Evolutionary conservation across 768 basidiomycete genomes (phyloP).

Genomic region (Suillus paluster): DNA sequence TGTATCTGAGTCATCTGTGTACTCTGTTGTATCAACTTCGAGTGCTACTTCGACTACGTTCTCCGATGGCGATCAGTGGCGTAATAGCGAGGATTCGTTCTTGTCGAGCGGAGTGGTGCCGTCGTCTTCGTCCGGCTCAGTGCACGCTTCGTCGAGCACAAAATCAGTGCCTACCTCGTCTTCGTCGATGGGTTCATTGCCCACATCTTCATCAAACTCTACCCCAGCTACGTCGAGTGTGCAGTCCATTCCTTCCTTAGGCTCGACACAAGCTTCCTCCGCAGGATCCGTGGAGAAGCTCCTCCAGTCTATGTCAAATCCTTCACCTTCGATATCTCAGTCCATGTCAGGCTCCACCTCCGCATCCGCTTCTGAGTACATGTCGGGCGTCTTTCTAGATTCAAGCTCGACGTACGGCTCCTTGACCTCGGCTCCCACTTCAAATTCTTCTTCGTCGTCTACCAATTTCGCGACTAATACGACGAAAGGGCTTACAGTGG

Average conservation of each 20-base stretch:
- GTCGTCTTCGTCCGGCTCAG: neutral
- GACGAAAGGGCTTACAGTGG: slow-evolving; percentile 17
- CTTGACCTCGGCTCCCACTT: slow-evolving; percentile 15
- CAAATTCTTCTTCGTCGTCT: neutral
- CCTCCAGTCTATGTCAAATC: neutral
- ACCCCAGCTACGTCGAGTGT: slow-evolving; percentile 2
- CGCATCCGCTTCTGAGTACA: slow-evolving; percentile 17
- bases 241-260: slow-evolving; percentile 2
- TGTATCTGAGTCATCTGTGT: slow-evolving; percentile 30
- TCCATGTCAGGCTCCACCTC: slow-evolving; percentile 16
- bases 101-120: neutral
- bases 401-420: slow-evolving; percentile 21
- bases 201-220: neutral
- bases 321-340: slow-evolving; percentile 1
- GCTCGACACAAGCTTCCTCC: neutral
- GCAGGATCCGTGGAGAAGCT: slow-evolving; percentile 4
- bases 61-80: slow-evolving; percentile 10
- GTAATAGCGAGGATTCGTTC: neutral
- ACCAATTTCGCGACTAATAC: neutral
- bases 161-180: neutral
- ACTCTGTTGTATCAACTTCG: slow-evolving; percentile 27
- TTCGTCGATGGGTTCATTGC: neutral
- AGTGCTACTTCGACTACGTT: slow-evolving; percentile 18
- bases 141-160: slow-evolving; percentile 1
- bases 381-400: slow-evolving; percentile 17